Base-by-base conservation (phyloP, 1,284 basidiomycete genomes). In the Ustilago tritici region DNA sequence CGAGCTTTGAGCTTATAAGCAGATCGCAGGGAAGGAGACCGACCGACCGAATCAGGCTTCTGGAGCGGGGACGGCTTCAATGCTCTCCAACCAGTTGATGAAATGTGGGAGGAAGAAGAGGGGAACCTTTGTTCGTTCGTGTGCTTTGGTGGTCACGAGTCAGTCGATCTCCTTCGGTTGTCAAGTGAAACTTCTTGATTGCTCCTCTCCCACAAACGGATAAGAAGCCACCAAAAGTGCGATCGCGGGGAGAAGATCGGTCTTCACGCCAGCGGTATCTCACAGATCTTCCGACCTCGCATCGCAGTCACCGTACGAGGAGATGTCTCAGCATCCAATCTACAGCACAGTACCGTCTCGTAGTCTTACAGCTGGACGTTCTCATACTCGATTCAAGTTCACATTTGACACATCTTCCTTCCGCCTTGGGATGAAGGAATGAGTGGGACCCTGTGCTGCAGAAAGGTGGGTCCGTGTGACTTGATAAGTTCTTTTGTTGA, bases 101-200 rank as follows among this genome's bases (percentile, higher is more conserved):
- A 46, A 50, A 38, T n/a, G 32, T 11, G 31, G 14, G n/a, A 28
- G 4, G 6, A 54, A 34, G 43, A 55, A 38, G 11, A 47, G 46
- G 38, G 41, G 14, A 28, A 19, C 9, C 14, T 34, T 61, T 31
- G 54, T 49, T 31, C 8, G 19, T 54, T 67, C 38, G 65, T 54
- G 65, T 66, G 58, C 65, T 66, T 36, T 34, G 17, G 6, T 32
- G 55, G 43, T 61, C 56, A 62, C 65, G 61, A 68, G 65, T 40
- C 40, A 68, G 65, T 40, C 40, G 60, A 58, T 62, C 60, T 28
- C 31, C n/a, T 54, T 62, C 50, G 65, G 41, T 54, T 56, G 52
- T 23, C 43, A 54, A 28, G 46, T 59, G 49, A 58, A 35, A 58
- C 31, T n/a, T 19, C 11, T 41, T 4, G 40, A 17, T 41, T 41